These are phyloP conservation scores for Solanum boliviense DNA, from an alignment of 257 asterid genomes.

Conservation along the genomic window DNA sequence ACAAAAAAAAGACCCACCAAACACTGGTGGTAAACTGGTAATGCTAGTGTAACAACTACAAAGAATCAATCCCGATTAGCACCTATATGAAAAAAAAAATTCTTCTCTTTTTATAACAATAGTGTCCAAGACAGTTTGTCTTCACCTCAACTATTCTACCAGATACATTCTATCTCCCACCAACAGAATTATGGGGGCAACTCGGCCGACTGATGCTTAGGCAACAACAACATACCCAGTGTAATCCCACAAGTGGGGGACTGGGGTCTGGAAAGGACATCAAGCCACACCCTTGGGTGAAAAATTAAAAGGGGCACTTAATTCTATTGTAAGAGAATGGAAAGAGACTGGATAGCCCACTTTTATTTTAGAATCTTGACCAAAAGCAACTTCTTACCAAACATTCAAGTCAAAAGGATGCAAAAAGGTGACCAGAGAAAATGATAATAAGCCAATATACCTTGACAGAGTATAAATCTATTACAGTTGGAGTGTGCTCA, in stretches of 20 bases:
- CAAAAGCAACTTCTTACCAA: background rate
- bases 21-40: background rate
- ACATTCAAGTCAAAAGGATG: background rate
- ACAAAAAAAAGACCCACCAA: background rate
- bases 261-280: background rate
- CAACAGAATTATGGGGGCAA: background rate
- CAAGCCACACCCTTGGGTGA: background rate
- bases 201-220: background rate
- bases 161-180: background rate
- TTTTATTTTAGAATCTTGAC: background rate
- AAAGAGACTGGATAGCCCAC: background rate
- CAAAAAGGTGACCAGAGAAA: background rate
- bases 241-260: background rate
- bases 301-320: background rate
- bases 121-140: background rate
- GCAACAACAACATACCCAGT: background rate
- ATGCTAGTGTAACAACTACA: background rate
- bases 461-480: constrained; percentile 91
- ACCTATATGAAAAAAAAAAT: background rate
- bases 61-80: background rate
- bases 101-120: background rate
- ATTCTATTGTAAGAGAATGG: background rate
- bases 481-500: constrained; percentile 94
- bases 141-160: background rate
- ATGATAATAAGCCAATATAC: constrained; percentile 19